phyloP scores from a whole-genome alignment of 1,284 basidiomycete species.

The Exsudoporus floridanus region DNA sequence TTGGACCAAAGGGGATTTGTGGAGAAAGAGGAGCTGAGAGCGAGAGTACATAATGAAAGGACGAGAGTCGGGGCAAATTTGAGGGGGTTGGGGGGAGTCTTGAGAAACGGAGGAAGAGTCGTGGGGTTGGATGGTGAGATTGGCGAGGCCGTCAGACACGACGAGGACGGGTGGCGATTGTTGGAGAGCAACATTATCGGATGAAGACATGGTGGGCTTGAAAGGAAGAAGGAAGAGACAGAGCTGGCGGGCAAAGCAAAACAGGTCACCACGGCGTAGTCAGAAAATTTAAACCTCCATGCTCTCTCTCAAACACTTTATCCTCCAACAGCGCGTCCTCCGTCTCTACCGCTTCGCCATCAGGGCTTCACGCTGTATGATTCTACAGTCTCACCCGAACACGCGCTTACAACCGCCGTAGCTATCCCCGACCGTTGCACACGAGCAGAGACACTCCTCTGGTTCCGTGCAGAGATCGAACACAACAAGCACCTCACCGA shows the following conservation, averaged over 20 bases:
- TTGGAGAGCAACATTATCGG: conserved; percentile 20
- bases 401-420: conserved; percentile 30
- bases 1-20: conserved; percentile 75
- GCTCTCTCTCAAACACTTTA: conserved; percentile 67
- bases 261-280: too few species aligned
- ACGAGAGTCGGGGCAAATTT: conserved; percentile 26
- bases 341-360: conserved; percentile 63
- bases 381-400: conserved; percentile 2
- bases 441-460: conserved; percentile 63
- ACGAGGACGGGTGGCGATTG: conserved; percentile 22
- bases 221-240: background rate
- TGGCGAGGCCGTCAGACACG: conserved; percentile 24
- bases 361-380: conserved; percentile 64
- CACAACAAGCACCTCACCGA: conserved; percentile 57
- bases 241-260: too few species aligned
- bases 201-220: conserved; percentile 34
- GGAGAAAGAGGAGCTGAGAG: conserved; percentile 62
- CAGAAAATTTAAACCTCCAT: conserved; percentile 26
- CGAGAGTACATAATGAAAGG: conserved; percentile 65
- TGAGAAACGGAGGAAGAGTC: conserved; percentile 10
- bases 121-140: conserved; percentile 20
- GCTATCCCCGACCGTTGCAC: conserved; percentile 60
- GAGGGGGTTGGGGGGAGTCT: conserved; percentile 6
- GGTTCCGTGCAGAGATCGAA: conserved; percentile 74
- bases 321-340: conserved; percentile 61